A percentile compares a stretch with the other conserved stretches of the same genome.
These are phyloP conservation scores for Phytophthora fragariae DNA, from an alignment of 352 stramenopile species.

Conservation along the genomic window DNA sequence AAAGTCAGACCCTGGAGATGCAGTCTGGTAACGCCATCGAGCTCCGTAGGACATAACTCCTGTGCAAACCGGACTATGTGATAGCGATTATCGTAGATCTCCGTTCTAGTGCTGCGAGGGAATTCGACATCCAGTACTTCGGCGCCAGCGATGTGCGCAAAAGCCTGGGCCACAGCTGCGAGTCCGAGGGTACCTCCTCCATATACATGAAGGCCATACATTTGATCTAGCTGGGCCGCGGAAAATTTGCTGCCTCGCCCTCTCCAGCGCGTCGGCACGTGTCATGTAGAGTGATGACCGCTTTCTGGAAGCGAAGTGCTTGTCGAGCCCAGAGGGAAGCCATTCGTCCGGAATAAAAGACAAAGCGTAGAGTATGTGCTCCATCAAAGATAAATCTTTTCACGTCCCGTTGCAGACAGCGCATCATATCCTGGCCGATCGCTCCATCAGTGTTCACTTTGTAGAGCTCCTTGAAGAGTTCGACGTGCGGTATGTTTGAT, in stretches of 20 bases:
- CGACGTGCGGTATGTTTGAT: neutral
- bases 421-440: neutral
- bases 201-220: neutral
- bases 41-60: neutral
- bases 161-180: no score
- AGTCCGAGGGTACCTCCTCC: no score
- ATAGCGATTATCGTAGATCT: neutral
- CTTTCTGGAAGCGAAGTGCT: neutral
- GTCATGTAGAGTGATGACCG: neutral
- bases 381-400: neutral
- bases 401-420: neutral
- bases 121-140: neutral
- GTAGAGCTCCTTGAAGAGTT: neutral
- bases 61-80: neutral
- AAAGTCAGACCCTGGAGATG: no score
- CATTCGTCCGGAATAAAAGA: neutral
- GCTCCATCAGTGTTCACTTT: neutral
- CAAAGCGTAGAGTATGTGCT: neutral
- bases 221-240: neutral
- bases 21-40: neutral
- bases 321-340: neutral
- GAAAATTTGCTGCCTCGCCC: no score
- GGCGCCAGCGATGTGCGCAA: no score
- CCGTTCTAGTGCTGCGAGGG: neutral
- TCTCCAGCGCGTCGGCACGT: neutral